Evolutionary conservation across 345 rosid species (phyloP), one percentile per base, ranked within the genome.

Genomic region (Passiflora organensis): DNA sequence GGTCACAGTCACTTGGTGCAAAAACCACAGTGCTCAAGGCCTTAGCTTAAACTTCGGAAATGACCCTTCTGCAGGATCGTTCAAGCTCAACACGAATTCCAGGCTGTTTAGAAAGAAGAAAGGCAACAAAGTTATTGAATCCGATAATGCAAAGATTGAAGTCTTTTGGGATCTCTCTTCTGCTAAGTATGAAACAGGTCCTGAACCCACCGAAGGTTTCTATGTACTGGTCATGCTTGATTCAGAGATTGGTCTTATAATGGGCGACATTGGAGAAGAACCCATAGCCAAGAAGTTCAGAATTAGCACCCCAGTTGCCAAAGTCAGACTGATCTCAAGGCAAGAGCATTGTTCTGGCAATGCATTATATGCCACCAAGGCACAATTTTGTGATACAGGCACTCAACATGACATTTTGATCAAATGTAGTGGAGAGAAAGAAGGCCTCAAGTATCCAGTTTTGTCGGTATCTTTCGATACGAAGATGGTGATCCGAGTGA

Each of bases 81-180:
- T 91, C 70, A 84, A 78, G 48, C 86, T 85, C 78, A 72, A 79
- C 76, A 79, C 88, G 15, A 80, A 47, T 49, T 68, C 86, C 25
- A 51, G 85, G 18, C 63, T 91, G 44, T 87, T 87, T 78, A 72
- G 81, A 67, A 91, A 84, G 82, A 82, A 77, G 70, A 84, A 82
- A 68, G 93, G 98, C 36, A 80, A 22, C 84, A 88, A 70, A 73
- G n/a, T n/a, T n/a, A 38, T 69, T 10, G 90, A 88, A 46, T 73
- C 78, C 6, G 72, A 65, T 48, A 64, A 59, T 38, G 76, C 69
- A 0, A 82, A 71, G 64, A 64, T 88, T 37, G 91, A 86, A 60
- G 79, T 78, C 9, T 80, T 71, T 19, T 91, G 96, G 98, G 96
- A 91, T 77, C 81, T 88, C n/a, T 82, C 94, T 5, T 65, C 76